Evolutionary conservation across 2,329 filamentous ascomycete genomes (phyloP).

Genomic region (Aureobasidium pullulans): DNA sequence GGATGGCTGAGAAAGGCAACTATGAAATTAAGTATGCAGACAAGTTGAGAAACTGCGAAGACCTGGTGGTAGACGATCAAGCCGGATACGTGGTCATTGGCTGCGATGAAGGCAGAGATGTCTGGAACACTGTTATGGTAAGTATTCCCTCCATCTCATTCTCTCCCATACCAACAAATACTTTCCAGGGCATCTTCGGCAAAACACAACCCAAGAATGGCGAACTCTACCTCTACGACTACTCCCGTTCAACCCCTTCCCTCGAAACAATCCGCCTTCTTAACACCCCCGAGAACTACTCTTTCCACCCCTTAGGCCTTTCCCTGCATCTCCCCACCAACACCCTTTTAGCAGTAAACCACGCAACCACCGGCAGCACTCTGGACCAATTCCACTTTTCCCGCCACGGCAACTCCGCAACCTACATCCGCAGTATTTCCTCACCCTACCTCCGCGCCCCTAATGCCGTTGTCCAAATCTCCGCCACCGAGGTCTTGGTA

Average conservation of each 20-base stretch:
- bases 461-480: slow-evolving; percentile 33
- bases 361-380: slow-evolving; percentile 27
- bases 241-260: slow-evolving; percentile 21
- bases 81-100: slow-evolving; percentile 34
- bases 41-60: slow-evolving; percentile 37
- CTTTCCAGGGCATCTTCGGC: slow-evolving; percentile 12
- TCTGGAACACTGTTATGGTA: slow-evolving; percentile 42
- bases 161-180: not conserved
- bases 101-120: slow-evolving; percentile 36
- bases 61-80: slow-evolving; percentile 32
- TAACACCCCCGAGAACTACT: slow-evolving; percentile 18
- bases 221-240: slow-evolving; percentile 34
- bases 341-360: slow-evolving; percentile 35
- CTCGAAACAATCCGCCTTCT: slow-evolving; percentile 23
- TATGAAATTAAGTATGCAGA: slow-evolving; percentile 29
- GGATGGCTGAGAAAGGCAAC: slow-evolving; percentile 15
- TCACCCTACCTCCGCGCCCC: slow-evolving; percentile 29
- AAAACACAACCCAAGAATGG: slow-evolving; percentile 18
- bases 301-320: slow-evolving; percentile 39
- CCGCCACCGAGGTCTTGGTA: slow-evolving; percentile 28
- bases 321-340: slow-evolving; percentile 29
- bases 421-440: slow-evolving; percentile 25
- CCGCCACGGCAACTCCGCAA: slow-evolving; percentile 20
- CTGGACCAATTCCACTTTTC: slow-evolving; percentile 32
- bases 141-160: slow-evolving; percentile 1